These are phyloP conservation scores for Saccharum hybrid DNA, from an alignment of 202 grass and related monocot genomes.

Conservation along the genomic window DNA sequence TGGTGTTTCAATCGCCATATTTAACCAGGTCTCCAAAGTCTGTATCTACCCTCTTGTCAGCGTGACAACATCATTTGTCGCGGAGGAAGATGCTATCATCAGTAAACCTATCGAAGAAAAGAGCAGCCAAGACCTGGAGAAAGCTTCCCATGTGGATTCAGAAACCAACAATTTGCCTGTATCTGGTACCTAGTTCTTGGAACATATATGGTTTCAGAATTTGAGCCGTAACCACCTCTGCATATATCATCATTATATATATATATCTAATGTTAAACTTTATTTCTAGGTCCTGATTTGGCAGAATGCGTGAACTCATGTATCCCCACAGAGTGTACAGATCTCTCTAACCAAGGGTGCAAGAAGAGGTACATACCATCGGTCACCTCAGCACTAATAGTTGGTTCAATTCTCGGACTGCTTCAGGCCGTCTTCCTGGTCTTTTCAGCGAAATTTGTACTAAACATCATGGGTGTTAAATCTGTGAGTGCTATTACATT, in stretches of 20 bases:
- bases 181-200: conserved; percentile 46
- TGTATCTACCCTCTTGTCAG: conserved; percentile 97
- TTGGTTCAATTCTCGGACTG: conserved; percentile 84
- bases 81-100: conserved; percentile 97
- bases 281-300: conserved; percentile 59
- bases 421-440: conserved; percentile 84
- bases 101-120: conserved; percentile 57
- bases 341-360: conserved; percentile 43
- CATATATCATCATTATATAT: not conserved
- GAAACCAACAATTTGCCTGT: conserved; percentile 34
- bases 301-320: conserved; percentile 49
- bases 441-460: conserved; percentile 66
- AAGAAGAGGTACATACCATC: conserved; percentile 92
- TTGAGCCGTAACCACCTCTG: not conserved
- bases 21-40: conserved; percentile 97
- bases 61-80: conserved; percentile 95
- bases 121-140: conserved; percentile 69
- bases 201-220: conserved; percentile 16
- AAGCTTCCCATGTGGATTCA: conserved; percentile 45
- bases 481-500: conserved; percentile 50
- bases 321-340: conserved; percentile 46
- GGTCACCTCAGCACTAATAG: conserved; percentile 86
- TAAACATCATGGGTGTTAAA: conserved; percentile 84
- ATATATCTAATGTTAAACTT: conserved; percentile 20
- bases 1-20: conserved; percentile 95